Evolutionary conservation across 2,329 filamentous ascomycete species (phyloP).

Genomic region (Coleophoma eucalyptorum): DNA sequence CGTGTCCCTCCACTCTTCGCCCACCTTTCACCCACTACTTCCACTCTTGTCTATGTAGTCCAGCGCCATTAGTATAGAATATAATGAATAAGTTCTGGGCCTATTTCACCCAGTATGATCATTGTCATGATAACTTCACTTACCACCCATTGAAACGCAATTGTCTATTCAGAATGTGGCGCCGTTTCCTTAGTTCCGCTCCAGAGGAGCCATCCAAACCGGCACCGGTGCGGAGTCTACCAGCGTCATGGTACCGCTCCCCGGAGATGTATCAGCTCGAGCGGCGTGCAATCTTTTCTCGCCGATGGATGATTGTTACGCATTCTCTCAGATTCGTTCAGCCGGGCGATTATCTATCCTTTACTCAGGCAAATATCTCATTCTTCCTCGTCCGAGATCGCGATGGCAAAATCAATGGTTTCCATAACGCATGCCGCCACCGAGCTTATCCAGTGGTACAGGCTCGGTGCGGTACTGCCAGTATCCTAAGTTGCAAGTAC

Average conservation of each 20-base stretch:
- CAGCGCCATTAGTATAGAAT: too few relatives aligned
- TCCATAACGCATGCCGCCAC: slow-evolving; percentile 39
- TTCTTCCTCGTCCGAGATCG: slow-evolving; percentile 35
- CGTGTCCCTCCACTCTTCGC: too few relatives aligned
- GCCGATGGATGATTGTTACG: slow-evolving; percentile 34
- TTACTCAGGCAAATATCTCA: slow-evolving; percentile 29
- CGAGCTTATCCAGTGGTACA: slow-evolving; percentile 34
- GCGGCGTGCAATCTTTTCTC: slow-evolving; percentile 37
- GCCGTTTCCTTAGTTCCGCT: too few relatives aligned
- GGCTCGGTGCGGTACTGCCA: slow-evolving; percentile 30
- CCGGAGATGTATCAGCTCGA: slow-evolving; percentile 40
- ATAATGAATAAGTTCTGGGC: too few relatives aligned
- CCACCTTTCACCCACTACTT: too few relatives aligned
- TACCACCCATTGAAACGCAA: too few relatives aligned
- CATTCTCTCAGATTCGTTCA: slow-evolving; percentile 29
- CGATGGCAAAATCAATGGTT: slow-evolving; percentile 25
- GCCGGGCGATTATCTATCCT: slow-evolving; percentile 31
- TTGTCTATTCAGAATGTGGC: too few relatives aligned
- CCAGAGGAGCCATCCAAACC: too few relatives aligned
- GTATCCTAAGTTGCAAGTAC: slow-evolving; percentile 37
- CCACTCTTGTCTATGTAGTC: too few relatives aligned
- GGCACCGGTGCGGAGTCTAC: too few relatives aligned
- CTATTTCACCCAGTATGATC: too few relatives aligned
- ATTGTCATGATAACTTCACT: too few relatives aligned
- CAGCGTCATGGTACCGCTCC: slow-evolving; percentile 39